These are phyloP conservation scores for Ophiostoma perfectum DNA, from an alignment of 2,329 filamentous ascomycete species.

Conservation along the genomic window DNA sequence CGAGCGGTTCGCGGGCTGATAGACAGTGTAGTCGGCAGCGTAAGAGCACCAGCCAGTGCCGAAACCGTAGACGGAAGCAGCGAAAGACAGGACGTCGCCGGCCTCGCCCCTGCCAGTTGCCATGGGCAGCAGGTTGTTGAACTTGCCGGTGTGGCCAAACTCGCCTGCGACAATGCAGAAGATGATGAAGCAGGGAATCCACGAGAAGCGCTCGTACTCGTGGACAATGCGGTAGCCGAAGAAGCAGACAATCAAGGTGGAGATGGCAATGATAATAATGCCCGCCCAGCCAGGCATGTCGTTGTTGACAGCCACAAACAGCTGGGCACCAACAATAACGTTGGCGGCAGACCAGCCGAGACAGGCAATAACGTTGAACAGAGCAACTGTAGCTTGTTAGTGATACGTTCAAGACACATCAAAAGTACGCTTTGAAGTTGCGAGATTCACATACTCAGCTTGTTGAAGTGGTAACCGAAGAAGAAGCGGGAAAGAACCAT, in stretches of 20 bases:
- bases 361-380: conserved; percentile 66
- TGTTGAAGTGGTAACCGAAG: conserved; percentile 58
- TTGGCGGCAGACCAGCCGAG: conserved; percentile 74
- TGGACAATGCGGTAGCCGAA: conserved; percentile 75
- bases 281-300: conserved; percentile 67
- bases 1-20: conserved; percentile 43
- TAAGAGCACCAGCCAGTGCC: conserved; percentile 62
- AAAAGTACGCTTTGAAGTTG: too few species aligned
- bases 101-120: conserved; percentile 52
- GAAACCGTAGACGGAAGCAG: conserved; percentile 62
- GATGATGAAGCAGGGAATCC: conserved; percentile 57
- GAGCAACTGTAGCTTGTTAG: conserved; percentile 46
- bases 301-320: conserved; percentile 67
- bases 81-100: conserved; percentile 54
- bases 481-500: conserved; percentile 57
- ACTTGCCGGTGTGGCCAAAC: conserved; percentile 44
- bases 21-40: conserved; percentile 52
- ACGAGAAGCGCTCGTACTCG: conserved; percentile 68
- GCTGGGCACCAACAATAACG: conserved; percentile 71
- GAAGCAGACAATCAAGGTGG: conserved; percentile 63
- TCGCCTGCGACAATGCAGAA: conserved; percentile 44
- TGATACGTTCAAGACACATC: background rate
- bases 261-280: conserved; percentile 65
- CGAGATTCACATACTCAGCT: conserved; percentile 49
- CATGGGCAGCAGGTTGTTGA: conserved; percentile 42